A percentile compares a stretch with the other conserved stretches of the same genome.
Conservation (phyloP, 257 asterid genomes). For the Ophiorrhiza pumila region DNA sequence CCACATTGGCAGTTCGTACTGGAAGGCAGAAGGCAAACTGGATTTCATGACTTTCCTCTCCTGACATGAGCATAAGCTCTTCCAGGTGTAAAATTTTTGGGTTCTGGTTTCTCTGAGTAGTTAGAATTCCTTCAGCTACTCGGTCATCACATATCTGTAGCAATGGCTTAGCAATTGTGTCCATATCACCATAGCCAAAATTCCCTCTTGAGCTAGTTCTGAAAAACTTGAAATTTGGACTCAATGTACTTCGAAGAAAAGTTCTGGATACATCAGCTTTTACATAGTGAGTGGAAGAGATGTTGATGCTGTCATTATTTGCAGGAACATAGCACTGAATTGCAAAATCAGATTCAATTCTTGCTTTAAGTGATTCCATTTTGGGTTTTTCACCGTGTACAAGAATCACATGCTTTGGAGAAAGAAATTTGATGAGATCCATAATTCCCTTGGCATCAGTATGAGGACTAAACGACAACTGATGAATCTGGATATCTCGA, state of each 20-base stretch:
- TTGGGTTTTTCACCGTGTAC: slow-evolving; percentile 86
- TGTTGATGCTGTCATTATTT: slow-evolving; percentile 53
- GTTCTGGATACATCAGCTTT: slow-evolving; percentile 58
- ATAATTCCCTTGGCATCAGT: slow-evolving; percentile 93
- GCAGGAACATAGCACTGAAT: slow-evolving; percentile 69
- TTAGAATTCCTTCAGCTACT: slow-evolving; percentile 58
- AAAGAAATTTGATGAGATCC: slow-evolving; percentile 80
- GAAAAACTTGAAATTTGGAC: slow-evolving; percentile 66
- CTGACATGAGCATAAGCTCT: slow-evolving; percentile 37
- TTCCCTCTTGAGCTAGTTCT: slow-evolving; percentile 23
- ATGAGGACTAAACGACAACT: slow-evolving; percentile 73
- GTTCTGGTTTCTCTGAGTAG: slow-evolving; percentile 31
- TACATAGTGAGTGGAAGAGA: slow-evolving; percentile 50
- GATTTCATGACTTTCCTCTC: slow-evolving; percentile 41
- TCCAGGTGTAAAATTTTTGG: slow-evolving; percentile 40
- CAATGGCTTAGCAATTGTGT: slow-evolving; percentile 22
- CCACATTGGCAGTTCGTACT: slow-evolving; percentile 18
- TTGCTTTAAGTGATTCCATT: slow-evolving; percentile 60
- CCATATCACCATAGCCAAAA: slow-evolving; percentile 19
- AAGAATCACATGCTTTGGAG: slow-evolving; percentile 80
- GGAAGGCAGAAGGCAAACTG: slow-evolving; percentile 49
- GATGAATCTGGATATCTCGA: slow-evolving; percentile 37
- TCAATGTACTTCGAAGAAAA: slow-evolving; percentile 50
- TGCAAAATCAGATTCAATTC: slow-evolving; percentile 48
- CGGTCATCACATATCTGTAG: slow-evolving; percentile 61